These are phyloP conservation scores for Trichoderma gracile DNA, from an alignment of 2,329 filamentous ascomycete genomes.

Conservation along the genomic window DNA sequence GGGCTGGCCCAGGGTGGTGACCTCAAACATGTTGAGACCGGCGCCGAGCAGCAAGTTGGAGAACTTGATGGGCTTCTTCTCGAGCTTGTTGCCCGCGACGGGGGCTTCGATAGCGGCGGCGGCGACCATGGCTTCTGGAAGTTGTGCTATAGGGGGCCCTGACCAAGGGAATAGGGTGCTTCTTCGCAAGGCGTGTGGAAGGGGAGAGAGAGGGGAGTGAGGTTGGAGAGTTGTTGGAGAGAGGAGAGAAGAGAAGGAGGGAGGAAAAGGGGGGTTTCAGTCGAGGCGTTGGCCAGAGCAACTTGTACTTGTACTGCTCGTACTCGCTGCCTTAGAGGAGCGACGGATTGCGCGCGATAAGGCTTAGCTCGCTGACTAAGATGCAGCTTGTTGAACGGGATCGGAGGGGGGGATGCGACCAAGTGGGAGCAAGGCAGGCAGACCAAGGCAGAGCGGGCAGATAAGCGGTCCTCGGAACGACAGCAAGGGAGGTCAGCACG, in stretches of 20 bases:
- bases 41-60: conserved; percentile 95
- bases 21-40: conserved; percentile 94
- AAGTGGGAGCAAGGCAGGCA: background rate
- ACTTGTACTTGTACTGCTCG: conserved; percentile 14
- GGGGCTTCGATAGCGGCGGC: conserved; percentile 55
- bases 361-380: conserved; percentile 23
- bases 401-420: conserved; percentile 12
- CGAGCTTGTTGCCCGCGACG: conserved; percentile 57
- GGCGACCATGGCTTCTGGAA: conserved; percentile 63
- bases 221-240: background rate
- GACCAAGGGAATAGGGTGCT: conserved; percentile 97
- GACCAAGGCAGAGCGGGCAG: background rate
- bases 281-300: conserved; percentile 14
- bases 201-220: too few relatives aligned
- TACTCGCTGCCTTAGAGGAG: background rate
- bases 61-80: conserved; percentile 99
- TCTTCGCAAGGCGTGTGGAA: conserved; percentile 62
- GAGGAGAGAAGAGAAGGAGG: background rate
- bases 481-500: conserved; percentile 11
- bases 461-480: conserved; percentile 10
- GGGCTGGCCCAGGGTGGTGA: conserved; percentile 69
- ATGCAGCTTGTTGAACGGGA: conserved; percentile 6
- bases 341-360: conserved; percentile 21
- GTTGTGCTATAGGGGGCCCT: conserved; percentile 69
- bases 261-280: conserved; percentile 6